Conservation (phyloP, 148 eudicot genomes). For the Camellia sinensis region DNA sequence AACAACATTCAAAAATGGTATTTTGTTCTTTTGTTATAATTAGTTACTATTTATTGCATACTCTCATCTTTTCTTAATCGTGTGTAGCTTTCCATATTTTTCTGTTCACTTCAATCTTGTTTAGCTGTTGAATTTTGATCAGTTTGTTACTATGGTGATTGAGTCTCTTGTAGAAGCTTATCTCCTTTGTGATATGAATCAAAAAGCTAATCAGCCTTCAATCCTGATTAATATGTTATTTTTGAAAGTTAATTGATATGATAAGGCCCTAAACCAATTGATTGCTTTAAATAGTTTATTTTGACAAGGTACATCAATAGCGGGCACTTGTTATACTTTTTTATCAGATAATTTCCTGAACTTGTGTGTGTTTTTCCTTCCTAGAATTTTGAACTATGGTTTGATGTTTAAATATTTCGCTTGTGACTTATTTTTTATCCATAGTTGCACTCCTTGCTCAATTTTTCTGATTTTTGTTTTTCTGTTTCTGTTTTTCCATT, state of each 20-base stretch:
- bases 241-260: not conserved
- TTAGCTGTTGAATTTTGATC: not conserved
- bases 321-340: not conserved
- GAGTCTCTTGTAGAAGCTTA: not conserved
- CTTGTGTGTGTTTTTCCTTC: not conserved
- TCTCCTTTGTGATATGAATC: not conserved
- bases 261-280: not conserved
- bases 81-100: not conserved
- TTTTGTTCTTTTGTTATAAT: not conserved
- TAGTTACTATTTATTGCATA: not conserved
- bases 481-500: not conserved
- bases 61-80: not conserved
- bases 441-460: not conserved
- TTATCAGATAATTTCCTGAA: not conserved
- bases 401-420: not conserved
- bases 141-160: not conserved
- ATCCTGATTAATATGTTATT: not conserved
- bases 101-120: not conserved
- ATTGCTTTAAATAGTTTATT: not conserved
- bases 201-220: not conserved
- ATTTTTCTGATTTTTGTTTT: conserved; percentile 1
- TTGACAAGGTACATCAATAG: not conserved
- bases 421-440: not conserved
- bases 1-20: not conserved
- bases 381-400: not conserved